Base-by-base conservation (phyloP, 169 alveolate species). In the Plasmodium coatneyi region DNA sequence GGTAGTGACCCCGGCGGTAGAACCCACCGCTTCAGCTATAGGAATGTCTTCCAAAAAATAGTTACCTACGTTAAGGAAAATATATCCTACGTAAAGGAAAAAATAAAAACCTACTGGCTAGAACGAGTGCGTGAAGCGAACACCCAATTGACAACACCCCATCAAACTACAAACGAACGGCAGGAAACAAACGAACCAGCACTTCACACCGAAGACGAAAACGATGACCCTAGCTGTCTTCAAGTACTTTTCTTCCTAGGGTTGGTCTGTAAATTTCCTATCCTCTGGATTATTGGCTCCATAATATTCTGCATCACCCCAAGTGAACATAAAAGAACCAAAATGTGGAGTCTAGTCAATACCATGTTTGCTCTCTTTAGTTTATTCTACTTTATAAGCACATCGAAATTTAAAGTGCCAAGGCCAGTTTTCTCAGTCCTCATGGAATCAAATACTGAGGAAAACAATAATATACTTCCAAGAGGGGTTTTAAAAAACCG, bases 81-180 rank as follows among this genome's bases (percentile, higher is more conserved):
- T 49, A 43, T 78, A n/a, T 56, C 71, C 7, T 22, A 74, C 52
- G 46, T 90, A 6, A 90, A 80, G 74, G 95, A 90, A 41, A 90
- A 90, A 90, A 90, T 90, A 14, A 90, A 80, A 80, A 90, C 30
- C 28, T 90, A 90, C 71, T 90, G 95, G 95, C 5, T 46, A 39
- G 92, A 80, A 34, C 54, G 92, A 16, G 95, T 90, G 5, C 80
- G 72, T 30, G 95, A 90, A 41, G 95, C 95, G 70, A 90, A 90
- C 34, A 80, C 43, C 28, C 95, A 90, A 66, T 28, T 90, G 32
- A 46, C 60, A 34, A 54, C 84, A 16, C 95, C 91, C 16, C 83
- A 72, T 84, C 92, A 84, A 39, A 79, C 5, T 28, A 25, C 93
- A 28, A 39, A 12, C 66, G 39, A 36, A 41, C 12, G 41, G 4